A percentile compares a stretch with the other conserved stretches of the same genome.
Evolutionary conservation across 495 filamentous ascomycete genomes (phyloP).

Genomic region (Penicillium ucsense): DNA sequence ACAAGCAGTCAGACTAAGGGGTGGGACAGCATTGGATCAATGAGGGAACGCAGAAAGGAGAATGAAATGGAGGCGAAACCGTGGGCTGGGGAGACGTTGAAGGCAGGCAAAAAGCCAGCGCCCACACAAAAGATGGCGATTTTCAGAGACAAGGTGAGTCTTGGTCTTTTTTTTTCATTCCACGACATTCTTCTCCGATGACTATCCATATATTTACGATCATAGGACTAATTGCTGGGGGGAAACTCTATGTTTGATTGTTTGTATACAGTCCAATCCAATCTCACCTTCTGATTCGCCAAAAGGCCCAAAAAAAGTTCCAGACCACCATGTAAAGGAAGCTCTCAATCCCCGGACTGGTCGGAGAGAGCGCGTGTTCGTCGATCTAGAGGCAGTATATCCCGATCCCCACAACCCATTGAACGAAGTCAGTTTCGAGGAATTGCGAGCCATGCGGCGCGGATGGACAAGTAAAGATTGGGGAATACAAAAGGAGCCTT

Average conservation of each 20-base stretch:
- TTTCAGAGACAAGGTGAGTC: constrained; percentile 93
- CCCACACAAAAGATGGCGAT: constrained; percentile 75
- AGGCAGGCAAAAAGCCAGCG: constrained; percentile 68
- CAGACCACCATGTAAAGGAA: constrained; percentile 54
- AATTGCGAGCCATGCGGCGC: constrained; percentile 67
- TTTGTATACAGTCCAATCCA: constrained; percentile 52
- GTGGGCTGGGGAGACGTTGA: constrained; percentile 86
- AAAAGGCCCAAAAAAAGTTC: constrained; percentile 24
- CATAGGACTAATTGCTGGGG: constrained; percentile 88
- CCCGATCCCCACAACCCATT: constrained; percentile 58
- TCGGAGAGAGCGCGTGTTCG: constrained; percentile 73
- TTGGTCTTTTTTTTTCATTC: constrained; percentile 13
- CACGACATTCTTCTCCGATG: constrained; percentile 7
- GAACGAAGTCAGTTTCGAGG: constrained; percentile 79
- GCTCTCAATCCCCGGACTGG: constrained; percentile 69
- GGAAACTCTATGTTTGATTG: constrained; percentile 46
- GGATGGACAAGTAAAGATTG: constrained; percentile 72
- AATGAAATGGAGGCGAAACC: constrained; percentile 79
- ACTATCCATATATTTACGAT: constrained; percentile 72
- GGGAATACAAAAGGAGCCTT: constrained; percentile 32
- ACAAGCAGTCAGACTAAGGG: constrained; percentile 49
- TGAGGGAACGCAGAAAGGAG: constrained; percentile 86
- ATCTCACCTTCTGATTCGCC: constrained; percentile 31
- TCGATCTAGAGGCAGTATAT: constrained; percentile 76
- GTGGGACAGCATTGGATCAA: constrained; percentile 85